Base-by-base conservation (phyloP, 2,329 filamentous ascomycete genomes). In the Oidium heveae region DNA sequence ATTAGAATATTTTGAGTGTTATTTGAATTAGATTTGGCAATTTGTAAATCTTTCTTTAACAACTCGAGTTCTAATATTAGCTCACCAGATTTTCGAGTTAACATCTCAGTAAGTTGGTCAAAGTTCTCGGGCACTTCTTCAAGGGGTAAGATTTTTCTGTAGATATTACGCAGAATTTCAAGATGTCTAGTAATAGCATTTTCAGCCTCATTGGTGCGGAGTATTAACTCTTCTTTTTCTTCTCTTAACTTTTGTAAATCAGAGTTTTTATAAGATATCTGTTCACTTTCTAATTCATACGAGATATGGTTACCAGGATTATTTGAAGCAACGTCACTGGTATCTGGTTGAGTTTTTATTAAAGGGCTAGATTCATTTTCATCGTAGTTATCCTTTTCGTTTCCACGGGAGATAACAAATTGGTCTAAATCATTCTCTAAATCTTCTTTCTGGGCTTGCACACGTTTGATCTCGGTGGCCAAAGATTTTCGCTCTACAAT, bases 391-490 rank as follows among this genome's bases (percentile, higher is more conserved):
- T 76, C 77, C 62, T 80, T 84, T 62, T 91, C 84, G 60, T 93
- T 82, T 60, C 95, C 86, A 46, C 85, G 77, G 43, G 84, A 87
- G 61, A 86, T 86, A 44, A 86, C 74, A 55, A 89, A 77, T 57
- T 86, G 76, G 61, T 95, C 88, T 53, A 96, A 77, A 63, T 94
- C 88, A 62, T 95, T 88, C 67, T 98, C 91, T 6, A 84, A 75
- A 61, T 96, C 86, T 64, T 96, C 91, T 0, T 91, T 71, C 54
- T 81, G 83, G 54, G 80, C 73, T 63, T 83, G 88, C 56, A 88
- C 74, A 15, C 76, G 75, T 60, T 80, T 82, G 56, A 91, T 80
- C 64, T 96, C 88, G 16, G 77, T 73, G 61, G 94, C 85, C 0
- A 96, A 72, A 10, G 80, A 83, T 62, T 84, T 86, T 41, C 91